These are phyloP conservation scores for Calonectria naviculata DNA, from an alignment of 2,329 filamentous ascomycete genomes.

Conservation along the genomic window DNA sequence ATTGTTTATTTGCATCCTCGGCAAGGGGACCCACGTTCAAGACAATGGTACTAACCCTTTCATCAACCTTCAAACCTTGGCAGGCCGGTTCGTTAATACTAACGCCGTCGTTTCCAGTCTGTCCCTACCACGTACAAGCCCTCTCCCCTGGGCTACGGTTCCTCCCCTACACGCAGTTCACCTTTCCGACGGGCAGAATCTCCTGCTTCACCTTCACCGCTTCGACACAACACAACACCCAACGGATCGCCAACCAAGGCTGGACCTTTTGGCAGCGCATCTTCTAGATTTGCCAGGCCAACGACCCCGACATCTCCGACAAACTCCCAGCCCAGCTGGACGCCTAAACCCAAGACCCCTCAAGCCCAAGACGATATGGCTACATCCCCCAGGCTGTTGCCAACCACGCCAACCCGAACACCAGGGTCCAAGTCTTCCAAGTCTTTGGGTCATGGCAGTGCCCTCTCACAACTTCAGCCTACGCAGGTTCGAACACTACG, in stretches of 20 bases:
- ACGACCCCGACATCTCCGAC: constrained; percentile 50
- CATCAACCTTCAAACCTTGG: constrained; percentile 38
- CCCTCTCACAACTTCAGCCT: constrained; percentile 80
- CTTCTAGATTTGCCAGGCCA: constrained; percentile 52
- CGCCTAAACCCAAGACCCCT: constrained; percentile 46
- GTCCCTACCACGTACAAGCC: constrained; percentile 73
- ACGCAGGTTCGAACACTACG: constrained; percentile 88
- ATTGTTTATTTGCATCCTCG: constrained; percentile 36
- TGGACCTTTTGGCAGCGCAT: constrained; percentile 36
- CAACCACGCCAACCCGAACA: constrained; percentile 49
- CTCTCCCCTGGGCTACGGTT: constrained; percentile 77
- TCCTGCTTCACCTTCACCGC: constrained; percentile 72
- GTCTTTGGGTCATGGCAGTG: constrained; percentile 58
- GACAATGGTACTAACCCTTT: constrained; percentile 45
- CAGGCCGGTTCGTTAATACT: constrained; percentile 39
- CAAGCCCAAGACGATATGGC: constrained; percentile 34
- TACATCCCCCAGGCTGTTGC: constrained; percentile 25
- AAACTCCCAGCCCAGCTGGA: constrained; percentile 50
- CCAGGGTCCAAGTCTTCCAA: constrained; percentile 49
- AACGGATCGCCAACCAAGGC: constrained; percentile 69
- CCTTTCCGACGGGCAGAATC: constrained; percentile 73
- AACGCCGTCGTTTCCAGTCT: constrained; percentile 54
- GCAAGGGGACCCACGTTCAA: constrained; percentile 40
- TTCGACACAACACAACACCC: constrained; percentile 71
- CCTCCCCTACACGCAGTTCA: constrained; percentile 68